These are phyloP conservation scores for Serendipita sp. DNA, from an alignment of 1,284 basidiomycete species.

Conservation along the genomic window DNA sequence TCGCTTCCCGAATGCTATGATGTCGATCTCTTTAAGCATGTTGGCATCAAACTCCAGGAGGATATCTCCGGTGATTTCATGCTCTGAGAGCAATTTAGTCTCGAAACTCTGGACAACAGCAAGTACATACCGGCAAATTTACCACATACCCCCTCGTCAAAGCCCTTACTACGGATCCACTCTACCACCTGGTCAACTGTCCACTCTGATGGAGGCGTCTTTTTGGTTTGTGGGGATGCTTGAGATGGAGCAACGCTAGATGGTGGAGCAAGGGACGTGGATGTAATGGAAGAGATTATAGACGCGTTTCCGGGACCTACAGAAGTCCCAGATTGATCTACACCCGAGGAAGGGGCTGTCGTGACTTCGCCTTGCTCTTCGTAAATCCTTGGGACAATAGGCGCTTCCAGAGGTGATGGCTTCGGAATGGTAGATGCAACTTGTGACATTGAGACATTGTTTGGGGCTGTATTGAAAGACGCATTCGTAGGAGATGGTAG, in stretches of 20 bases:
- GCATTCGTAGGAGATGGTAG: slow-evolving; percentile 11
- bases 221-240: slow-evolving; percentile 10
- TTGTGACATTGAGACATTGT: neutral
- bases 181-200: slow-evolving; percentile 77
- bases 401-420: neutral
- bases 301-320: slow-evolving; percentile 14
- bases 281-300: slow-evolving; percentile 12
- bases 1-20: slow-evolving; percentile 87
- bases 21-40: slow-evolving; percentile 92
- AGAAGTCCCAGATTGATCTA: neutral
- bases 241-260: slow-evolving; percentile 24
- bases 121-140: slow-evolving; percentile 64
- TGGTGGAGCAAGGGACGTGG: slow-evolving; percentile 14
- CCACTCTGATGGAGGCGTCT: slow-evolving; percentile 58
- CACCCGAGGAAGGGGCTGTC: neutral
- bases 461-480: neutral
- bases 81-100: slow-evolving; percentile 36
- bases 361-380: neutral
- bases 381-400: neutral
- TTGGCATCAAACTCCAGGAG: slow-evolving; percentile 87
- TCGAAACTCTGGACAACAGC: neutral
- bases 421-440: neutral
- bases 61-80: slow-evolving; percentile 97
- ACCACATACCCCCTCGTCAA: slow-evolving; percentile 67
- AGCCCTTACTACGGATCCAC: slow-evolving; percentile 77